These are phyloP conservation scores for Globomyces sp. DNA, from an alignment of 371 early-diverging fungal genomes.

Conservation along the genomic window DNA sequence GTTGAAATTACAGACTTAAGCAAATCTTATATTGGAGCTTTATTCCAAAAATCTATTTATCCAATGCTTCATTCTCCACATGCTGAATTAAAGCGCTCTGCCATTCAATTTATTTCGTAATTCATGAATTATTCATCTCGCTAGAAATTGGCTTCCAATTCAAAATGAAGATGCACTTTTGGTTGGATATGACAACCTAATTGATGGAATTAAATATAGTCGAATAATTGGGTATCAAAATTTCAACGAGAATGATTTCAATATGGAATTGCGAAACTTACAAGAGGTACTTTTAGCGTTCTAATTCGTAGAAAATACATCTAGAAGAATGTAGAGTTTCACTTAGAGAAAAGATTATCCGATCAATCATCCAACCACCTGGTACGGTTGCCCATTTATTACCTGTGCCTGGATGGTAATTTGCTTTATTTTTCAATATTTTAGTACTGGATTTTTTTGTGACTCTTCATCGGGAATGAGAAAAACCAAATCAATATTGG, in stretches of 20 bases:
- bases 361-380: slow-evolving; percentile 43
- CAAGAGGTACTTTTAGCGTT: slow-evolving; percentile 22
- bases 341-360: slow-evolving; percentile 41
- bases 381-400: slow-evolving; percentile 41
- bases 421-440: no score
- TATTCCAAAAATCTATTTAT: slow-evolving; percentile 47
- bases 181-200: slow-evolving; percentile 39
- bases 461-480: slow-evolving; percentile 42
- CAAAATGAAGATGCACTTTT: slow-evolving; percentile 43
- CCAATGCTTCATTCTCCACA: slow-evolving; percentile 40
- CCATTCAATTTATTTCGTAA: slow-evolving; percentile 37
- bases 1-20: slow-evolving; percentile 43
- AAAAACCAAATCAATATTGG: slow-evolving; percentile 42
- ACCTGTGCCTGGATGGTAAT: slow-evolving; percentile 38
- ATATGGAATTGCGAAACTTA: slow-evolving; percentile 28
- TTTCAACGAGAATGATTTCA: slow-evolving; percentile 30
- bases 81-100: slow-evolving; percentile 40
- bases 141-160: slow-evolving; percentile 52
- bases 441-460: slow-evolving; percentile 45
- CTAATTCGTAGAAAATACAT: slow-evolving; percentile 21
- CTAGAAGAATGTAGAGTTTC: slow-evolving; percentile 44
- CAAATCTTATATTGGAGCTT: slow-evolving; percentile 48
- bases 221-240: slow-evolving; percentile 28
- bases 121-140: no score
- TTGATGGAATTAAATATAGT: slow-evolving; percentile 38